Conservation (phyloP, 495 filamentous ascomycete species). For the Daldinia vernicosa region DNA sequence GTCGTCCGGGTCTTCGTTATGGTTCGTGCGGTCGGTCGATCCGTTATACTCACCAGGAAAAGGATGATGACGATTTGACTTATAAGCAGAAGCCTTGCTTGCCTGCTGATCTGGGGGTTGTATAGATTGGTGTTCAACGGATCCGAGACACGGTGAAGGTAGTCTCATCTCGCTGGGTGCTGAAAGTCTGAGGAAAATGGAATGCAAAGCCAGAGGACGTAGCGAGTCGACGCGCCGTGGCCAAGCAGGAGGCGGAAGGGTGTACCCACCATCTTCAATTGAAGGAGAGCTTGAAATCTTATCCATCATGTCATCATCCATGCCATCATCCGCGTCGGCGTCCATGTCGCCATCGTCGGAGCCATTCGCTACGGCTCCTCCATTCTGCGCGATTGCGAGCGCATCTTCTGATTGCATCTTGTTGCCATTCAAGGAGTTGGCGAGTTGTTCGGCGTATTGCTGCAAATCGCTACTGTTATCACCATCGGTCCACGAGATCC, state of each 20-base stretch:
- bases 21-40: slow-evolving; percentile 38
- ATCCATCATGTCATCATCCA: slow-evolving; percentile 94
- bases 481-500: slow-evolving; percentile 60
- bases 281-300: slow-evolving; percentile 98
- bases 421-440: slow-evolving; percentile 58
- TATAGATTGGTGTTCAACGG: slow-evolving; percentile 58
- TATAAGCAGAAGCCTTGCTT: slow-evolving; percentile 50
- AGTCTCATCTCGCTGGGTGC: slow-evolving; percentile 51
- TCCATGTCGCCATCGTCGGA: slow-evolving; percentile 77
- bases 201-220: slow-evolving; percentile 43
- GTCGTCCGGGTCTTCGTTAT: slow-evolving; percentile 41
- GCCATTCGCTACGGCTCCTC: slow-evolving; percentile 61
- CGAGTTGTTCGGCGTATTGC: slow-evolving; percentile 60
- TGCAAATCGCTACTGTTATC: slow-evolving; percentile 57
- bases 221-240: slow-evolving; percentile 54
- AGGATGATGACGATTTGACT: slow-evolving; percentile 64
- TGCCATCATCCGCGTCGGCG: slow-evolving; percentile 69
- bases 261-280: slow-evolving; percentile 94
- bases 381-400: slow-evolving; percentile 64
- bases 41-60: slow-evolving; percentile 66
- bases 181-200: slow-evolving; percentile 40
- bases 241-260: slow-evolving; percentile 47
- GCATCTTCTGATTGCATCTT: slow-evolving; percentile 62
- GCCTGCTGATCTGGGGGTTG: slow-evolving; percentile 46
- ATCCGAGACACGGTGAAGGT: slow-evolving; percentile 64